Percentiles rank a stretch among this genome's conserved stretches.
phyloP scores from a whole-genome alignment of 2,329 filamentous ascomycete genomes.

The Epichloe aotearoae region DNA sequence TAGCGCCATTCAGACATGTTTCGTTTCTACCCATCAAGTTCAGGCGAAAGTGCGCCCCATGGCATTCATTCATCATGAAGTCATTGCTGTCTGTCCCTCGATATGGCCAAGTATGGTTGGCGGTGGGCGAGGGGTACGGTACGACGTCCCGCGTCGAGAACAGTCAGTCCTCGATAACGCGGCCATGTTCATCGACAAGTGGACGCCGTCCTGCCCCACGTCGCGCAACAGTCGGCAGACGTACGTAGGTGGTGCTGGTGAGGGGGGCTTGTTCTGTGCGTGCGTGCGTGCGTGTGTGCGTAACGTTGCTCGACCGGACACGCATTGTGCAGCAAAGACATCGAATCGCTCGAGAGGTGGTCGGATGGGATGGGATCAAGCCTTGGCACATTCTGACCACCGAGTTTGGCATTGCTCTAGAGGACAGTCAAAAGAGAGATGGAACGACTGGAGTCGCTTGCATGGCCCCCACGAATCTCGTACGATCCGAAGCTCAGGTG shows the following conservation, averaged over 20 bases:
- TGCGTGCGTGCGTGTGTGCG: background rate
- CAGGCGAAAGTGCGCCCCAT: no score
- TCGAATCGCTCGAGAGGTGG: background rate
- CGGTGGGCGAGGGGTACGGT: background rate
- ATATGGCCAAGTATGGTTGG: background rate
- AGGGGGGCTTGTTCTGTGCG: background rate
- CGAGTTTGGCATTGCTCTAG: no score
- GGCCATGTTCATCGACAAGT: background rate
- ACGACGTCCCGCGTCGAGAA: background rate
- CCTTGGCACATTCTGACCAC: no score
- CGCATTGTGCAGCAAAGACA: background rate
- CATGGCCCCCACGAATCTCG: background rate
- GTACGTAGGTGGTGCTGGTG: background rate
- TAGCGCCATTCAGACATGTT: no score
- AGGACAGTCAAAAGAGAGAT: no score
- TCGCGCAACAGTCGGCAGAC: background rate
- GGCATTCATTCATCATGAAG: background rate
- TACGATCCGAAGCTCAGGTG: no score
- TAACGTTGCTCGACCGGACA: background rate
- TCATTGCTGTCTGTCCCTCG: background rate
- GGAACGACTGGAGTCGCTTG: no score
- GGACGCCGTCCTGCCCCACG: background rate
- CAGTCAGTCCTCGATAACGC: background rate
- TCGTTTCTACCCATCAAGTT: background rate
- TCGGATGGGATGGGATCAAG: no score